Percentiles rank a stretch among this genome's conserved stretches.
Conservation (phyloP, 805 yeast genomes). For the Nakazawaea sp. region DNA sequence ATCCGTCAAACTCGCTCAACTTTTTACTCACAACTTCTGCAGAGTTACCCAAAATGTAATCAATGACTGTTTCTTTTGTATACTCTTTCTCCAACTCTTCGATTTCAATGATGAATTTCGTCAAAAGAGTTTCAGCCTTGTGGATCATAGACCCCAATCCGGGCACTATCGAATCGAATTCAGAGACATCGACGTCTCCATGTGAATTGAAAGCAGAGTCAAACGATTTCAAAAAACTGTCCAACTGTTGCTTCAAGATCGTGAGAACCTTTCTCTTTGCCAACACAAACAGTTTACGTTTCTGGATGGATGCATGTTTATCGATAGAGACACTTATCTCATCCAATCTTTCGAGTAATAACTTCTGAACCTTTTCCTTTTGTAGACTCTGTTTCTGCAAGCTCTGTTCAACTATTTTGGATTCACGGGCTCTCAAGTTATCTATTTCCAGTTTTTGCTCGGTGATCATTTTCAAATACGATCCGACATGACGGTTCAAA, state of each 20-base stretch:
- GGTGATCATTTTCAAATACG: constrained; percentile 76
- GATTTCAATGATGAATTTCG: constrained; percentile 37
- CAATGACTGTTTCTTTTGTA: constrained; percentile 42
- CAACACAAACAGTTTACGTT: constrained; percentile 34
- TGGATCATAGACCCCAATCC: constrained; percentile 16
- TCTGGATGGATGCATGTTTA: constrained; percentile 36
- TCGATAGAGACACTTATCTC: constrained; percentile 32
- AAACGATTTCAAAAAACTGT: constrained; percentile 28
- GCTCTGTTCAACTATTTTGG: constrained; percentile 30
- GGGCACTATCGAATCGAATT: constrained; percentile 14
- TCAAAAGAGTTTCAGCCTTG: constrained; percentile 26
- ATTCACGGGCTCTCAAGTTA: constrained; percentile 53
- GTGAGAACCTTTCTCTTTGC: constrained; percentile 35
- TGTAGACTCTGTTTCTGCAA: constrained; percentile 26
- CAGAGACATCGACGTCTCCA: constrained; percentile 12
- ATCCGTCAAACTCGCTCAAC: constrained; percentile 46
- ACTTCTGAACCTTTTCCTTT: constrained; percentile 31
- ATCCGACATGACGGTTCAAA: constrained; percentile 76
- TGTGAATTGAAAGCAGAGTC: constrained; percentile 20
- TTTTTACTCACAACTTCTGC: constrained; percentile 37
- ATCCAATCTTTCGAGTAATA: constrained; percentile 35
- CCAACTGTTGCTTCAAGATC: constrained; percentile 17
- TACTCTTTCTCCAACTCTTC: constrained; percentile 44
- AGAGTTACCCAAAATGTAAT: constrained; percentile 40
- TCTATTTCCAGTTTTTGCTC: constrained; percentile 74